A percentile compares a stretch with the other conserved stretches of the same genome.
Evolutionary conservation across 805 yeast genomes (phyloP).

Genomic region (Saccharomycopsis schoenii): DNA sequence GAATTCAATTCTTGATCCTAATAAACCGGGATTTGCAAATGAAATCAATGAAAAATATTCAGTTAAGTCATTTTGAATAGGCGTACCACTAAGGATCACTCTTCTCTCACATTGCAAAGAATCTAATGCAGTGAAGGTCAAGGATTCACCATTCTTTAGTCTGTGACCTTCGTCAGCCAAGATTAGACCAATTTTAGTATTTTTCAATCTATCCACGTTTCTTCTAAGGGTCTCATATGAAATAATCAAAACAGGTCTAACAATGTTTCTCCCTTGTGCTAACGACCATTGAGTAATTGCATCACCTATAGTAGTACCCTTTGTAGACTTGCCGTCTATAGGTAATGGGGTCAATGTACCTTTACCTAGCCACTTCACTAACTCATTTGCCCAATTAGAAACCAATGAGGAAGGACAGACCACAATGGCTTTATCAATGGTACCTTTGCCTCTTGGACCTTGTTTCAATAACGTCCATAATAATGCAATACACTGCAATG

Average conservation of each 20-base stretch:
- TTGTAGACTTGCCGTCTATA: slow-evolving; percentile 80
- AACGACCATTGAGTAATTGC: slow-evolving; percentile 76
- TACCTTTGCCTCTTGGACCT: slow-evolving; percentile 70
- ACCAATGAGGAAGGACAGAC: slow-evolving; percentile 95
- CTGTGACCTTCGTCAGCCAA: slow-evolving; percentile 84
- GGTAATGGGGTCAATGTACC: slow-evolving; percentile 86
- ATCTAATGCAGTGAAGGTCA: slow-evolving; percentile 79
- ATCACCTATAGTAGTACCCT: slow-evolving; percentile 54
- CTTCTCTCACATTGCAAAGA: slow-evolving; percentile 79
- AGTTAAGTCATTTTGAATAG: slow-evolving; percentile 89
- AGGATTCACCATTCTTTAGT: slow-evolving; percentile 80
- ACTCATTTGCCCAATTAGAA: slow-evolving; percentile 94
- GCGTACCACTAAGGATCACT: slow-evolving; percentile 92
- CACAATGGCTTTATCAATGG: slow-evolving; percentile 82
- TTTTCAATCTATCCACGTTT: slow-evolving; percentile 64
- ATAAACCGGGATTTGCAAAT: slow-evolving; percentile 89
- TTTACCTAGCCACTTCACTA: slow-evolving; percentile 89
- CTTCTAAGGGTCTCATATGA: slow-evolving; percentile 90
- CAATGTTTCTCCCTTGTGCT: slow-evolving; percentile 80
- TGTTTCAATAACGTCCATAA: slow-evolving; percentile 83
- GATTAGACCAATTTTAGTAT: slow-evolving; percentile 75
- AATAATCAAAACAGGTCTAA: slow-evolving; percentile 85
- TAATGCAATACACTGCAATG: slow-evolving; percentile 73
- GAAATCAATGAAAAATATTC: slow-evolving; percentile 86
- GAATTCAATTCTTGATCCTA: slow-evolving; percentile 79